These are phyloP conservation scores for Aspergillus terreus DNA, from an alignment of 2,329 filamentous ascomycete genomes.

Conservation along the genomic window DNA sequence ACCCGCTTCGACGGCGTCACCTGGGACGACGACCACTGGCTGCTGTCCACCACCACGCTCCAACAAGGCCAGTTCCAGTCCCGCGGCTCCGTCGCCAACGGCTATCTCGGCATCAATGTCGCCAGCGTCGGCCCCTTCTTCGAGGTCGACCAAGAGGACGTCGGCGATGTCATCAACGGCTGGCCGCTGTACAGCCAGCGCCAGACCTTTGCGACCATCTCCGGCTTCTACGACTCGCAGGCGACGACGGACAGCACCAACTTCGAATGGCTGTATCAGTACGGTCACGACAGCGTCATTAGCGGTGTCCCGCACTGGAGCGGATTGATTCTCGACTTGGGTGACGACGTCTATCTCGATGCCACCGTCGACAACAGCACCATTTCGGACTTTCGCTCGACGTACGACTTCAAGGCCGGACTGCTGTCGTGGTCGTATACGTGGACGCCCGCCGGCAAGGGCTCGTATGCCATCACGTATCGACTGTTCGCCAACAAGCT, in stretches of 20 bases:
- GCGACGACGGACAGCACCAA: constrained; percentile 58
- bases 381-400: constrained; percentile 59
- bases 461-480: constrained; percentile 59
- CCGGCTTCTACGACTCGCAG: constrained; percentile 64
- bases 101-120: constrained; percentile 62
- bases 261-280: constrained; percentile 65
- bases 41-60: constrained; percentile 50
- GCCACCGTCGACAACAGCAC: constrained; percentile 57
- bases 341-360: constrained; percentile 54
- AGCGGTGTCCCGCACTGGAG: constrained; percentile 68
- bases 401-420: constrained; percentile 61
- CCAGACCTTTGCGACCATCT: constrained; percentile 64
- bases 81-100: constrained; percentile 59
- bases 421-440: constrained; percentile 62
- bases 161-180: constrained; percentile 56
- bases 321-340: constrained; percentile 56
- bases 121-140: constrained; percentile 63
- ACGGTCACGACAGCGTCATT: constrained; percentile 68
- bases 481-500: constrained; percentile 64
- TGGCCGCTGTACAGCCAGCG: constrained; percentile 65
- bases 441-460: constrained; percentile 56
- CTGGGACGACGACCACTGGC: constrained; percentile 59
- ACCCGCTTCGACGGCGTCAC: constrained; percentile 52
- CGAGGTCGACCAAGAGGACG: constrained; percentile 51
- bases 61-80: constrained; percentile 59